Evolutionary conservation across 345 rosid species (phyloP).

Genomic region (Psidium friedrichsthalianum): DNA sequence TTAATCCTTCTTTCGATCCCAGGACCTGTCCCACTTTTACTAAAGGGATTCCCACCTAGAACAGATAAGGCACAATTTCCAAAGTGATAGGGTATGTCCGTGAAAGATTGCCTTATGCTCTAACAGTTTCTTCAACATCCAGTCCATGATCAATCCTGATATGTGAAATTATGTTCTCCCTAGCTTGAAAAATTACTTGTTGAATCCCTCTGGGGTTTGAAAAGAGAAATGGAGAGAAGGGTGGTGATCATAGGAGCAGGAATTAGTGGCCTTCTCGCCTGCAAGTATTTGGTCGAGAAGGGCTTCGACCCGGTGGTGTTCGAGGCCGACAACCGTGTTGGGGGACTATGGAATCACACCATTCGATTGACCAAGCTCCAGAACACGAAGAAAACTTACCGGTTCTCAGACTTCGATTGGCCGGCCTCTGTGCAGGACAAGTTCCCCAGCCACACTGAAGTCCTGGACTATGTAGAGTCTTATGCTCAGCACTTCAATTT

Average conservation of each 20-base stretch:
- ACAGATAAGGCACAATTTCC: neutral
- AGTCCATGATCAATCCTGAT: neutral
- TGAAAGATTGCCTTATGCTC: neutral
- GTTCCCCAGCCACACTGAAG: conserved; percentile 6
- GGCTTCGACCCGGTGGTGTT: conserved; percentile 25
- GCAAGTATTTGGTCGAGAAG: conserved; percentile 12
- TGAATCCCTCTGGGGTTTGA: neutral
- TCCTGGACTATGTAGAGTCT: conserved; percentile 13
- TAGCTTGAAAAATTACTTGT: neutral
- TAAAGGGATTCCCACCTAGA: neutral
- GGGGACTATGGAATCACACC: conserved; percentile 24
- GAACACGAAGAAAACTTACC: neutral
- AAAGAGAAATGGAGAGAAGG: conserved; percentile 13
- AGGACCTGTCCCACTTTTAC: neutral
- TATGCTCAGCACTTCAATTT: conserved; percentile 17
- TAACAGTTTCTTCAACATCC: neutral
- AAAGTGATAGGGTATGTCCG: neutral
- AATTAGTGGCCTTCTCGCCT: conserved; percentile 33
- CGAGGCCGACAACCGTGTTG: conserved; percentile 13
- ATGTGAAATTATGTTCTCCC: neutral
- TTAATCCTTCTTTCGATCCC: neutral
- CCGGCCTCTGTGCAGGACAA: conserved; percentile 8
- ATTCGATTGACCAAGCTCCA: conserved; percentile 17
- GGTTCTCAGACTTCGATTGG: conserved; percentile 38
- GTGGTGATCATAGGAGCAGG: conserved; percentile 30